Percentiles rank a stretch among this genome's conserved stretches.
Conservation (phyloP, 495 filamentous ascomycete species). For the Annulohypoxylon bovei region DNA sequence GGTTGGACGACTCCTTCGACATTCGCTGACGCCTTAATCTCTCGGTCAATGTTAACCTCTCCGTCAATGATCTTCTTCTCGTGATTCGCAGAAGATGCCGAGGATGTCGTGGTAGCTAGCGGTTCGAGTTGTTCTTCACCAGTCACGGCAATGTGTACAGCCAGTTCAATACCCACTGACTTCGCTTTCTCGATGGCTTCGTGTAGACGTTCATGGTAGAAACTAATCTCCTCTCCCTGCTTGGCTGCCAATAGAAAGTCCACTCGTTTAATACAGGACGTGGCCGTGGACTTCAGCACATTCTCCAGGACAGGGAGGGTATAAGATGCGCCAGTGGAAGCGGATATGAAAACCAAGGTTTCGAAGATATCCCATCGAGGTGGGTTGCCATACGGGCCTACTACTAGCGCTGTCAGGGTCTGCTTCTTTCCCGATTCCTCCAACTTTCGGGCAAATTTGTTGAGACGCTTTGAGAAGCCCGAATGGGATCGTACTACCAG, state of each 20-base stretch:
- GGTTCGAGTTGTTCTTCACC: slow-evolving; percentile 46
- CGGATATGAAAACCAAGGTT: slow-evolving; percentile 66
- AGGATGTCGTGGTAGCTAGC: slow-evolving; percentile 4
- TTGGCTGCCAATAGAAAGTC: slow-evolving; percentile 80
- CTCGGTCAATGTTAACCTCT: slow-evolving; percentile 41
- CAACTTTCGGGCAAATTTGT: slow-evolving; percentile 67
- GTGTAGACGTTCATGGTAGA: slow-evolving; percentile 71
- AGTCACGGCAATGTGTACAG: slow-evolving; percentile 66
- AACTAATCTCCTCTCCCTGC: slow-evolving; percentile 71
- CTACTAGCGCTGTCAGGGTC: slow-evolving; percentile 58
- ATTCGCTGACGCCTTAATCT: slow-evolving; percentile 36
- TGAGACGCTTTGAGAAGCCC: slow-evolving; percentile 75
- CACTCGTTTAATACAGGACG: slow-evolving; percentile 69
- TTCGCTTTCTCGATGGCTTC: slow-evolving; percentile 65
- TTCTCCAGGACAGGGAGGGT: slow-evolving; percentile 66
- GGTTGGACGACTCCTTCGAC: slow-evolving; percentile 27
- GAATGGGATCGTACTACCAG: slow-evolving; percentile 76
- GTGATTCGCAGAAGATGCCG: slow-evolving; percentile 21
- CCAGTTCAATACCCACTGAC: slow-evolving; percentile 56
- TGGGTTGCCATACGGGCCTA: slow-evolving; percentile 67
- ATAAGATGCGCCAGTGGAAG: slow-evolving; percentile 67
- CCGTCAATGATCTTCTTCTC: slow-evolving; percentile 43
- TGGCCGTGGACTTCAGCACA: slow-evolving; percentile 53
- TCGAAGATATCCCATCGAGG: slow-evolving; percentile 68
- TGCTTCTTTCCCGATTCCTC: slow-evolving; percentile 46